Percentiles rank a stretch among this genome's conserved stretches.
Conservation (phyloP, 257 asterid genomes). For the Eucommia ulmoides region DNA sequence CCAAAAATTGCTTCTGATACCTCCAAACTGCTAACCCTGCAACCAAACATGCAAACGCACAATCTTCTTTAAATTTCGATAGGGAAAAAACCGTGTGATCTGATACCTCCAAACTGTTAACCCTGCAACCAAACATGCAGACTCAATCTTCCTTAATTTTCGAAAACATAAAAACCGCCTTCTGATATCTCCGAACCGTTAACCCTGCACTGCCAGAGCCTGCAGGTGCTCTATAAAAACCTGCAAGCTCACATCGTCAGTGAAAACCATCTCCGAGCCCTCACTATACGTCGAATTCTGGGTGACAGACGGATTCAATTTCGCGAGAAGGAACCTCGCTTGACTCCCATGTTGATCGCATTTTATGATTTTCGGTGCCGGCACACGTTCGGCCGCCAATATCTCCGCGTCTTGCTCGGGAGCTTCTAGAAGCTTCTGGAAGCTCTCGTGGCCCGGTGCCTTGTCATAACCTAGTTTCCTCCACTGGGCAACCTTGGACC, state of each 20-base stretch:
- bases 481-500: constrained; percentile 88
- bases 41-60: no score
- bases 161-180: no score
- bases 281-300: constrained; percentile 41
- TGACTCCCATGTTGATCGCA: constrained; percentile 96
- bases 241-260: constrained; percentile 83
- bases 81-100: no score
- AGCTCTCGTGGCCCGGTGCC: constrained; percentile 69
- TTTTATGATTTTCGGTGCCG: constrained; percentile 70
- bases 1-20: no score
- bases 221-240: constrained; percentile 77
- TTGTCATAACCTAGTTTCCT: constrained; percentile 63
- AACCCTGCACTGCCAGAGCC: constrained; percentile 85
- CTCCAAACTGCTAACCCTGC: no score
- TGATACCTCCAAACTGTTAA: no score
- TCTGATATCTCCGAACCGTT: no score
- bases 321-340: constrained; percentile 88
- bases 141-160: no score
- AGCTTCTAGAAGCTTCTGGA: constrained; percentile 76
- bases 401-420: constrained; percentile 73
- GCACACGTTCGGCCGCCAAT: constrained; percentile 60
- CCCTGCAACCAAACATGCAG: no score
- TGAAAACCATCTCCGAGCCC: constrained; percentile 63
- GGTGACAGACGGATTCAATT: constrained; percentile 81
- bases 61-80: no score